phyloP scores from a whole-genome alignment of 768 basidiomycete species.

The Cantharellus cinnabarinus region DNA sequence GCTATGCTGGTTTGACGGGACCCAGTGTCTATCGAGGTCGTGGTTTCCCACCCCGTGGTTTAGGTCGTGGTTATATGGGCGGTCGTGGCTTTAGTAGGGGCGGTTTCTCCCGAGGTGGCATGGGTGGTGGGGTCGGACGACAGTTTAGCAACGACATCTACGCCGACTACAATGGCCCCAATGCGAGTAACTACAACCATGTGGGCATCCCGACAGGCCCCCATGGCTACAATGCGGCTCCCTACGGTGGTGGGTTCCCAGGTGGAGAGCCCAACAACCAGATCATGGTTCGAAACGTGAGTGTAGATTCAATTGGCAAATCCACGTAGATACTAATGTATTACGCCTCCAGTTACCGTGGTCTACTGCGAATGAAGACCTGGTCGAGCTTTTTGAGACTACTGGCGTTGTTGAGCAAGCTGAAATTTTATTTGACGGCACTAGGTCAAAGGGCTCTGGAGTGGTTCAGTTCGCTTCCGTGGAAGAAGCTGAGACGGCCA shows the following conservation, averaged over 20 bases:
- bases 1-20: conserved; percentile 61
- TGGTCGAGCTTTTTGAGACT: conserved; percentile 95
- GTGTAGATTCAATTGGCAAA: conserved; percentile 18
- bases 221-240: not conserved
- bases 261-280: conserved; percentile 61
- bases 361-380: conserved; percentile 97
- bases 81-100: conserved; percentile 39
- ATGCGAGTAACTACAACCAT: conserved; percentile 32
- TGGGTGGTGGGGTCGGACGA: conserved; percentile 25
- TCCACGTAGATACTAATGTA: not conserved
- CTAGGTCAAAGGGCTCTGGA: conserved; percentile 83
- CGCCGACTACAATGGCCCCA: conserved; percentile 82
- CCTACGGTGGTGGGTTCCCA: not conserved
- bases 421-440: conserved; percentile 84
- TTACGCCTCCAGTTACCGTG: conserved; percentile 54
- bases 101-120: conserved; percentile 18
- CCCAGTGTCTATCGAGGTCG: conserved; percentile 31
- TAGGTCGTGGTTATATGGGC: conserved; percentile 18
- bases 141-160: conserved; percentile 80
- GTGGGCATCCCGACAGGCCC: conserved; percentile 8
- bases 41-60: conserved; percentile 16
- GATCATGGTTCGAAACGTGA: conserved; percentile 94
- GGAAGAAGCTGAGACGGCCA: conserved; percentile 82
- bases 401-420: conserved; percentile 88
- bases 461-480: conserved; percentile 87